These are phyloP conservation scores for Phytophthora ramorum DNA, from an alignment of 352 stramenopile genomes.

Conservation along the genomic window DNA sequence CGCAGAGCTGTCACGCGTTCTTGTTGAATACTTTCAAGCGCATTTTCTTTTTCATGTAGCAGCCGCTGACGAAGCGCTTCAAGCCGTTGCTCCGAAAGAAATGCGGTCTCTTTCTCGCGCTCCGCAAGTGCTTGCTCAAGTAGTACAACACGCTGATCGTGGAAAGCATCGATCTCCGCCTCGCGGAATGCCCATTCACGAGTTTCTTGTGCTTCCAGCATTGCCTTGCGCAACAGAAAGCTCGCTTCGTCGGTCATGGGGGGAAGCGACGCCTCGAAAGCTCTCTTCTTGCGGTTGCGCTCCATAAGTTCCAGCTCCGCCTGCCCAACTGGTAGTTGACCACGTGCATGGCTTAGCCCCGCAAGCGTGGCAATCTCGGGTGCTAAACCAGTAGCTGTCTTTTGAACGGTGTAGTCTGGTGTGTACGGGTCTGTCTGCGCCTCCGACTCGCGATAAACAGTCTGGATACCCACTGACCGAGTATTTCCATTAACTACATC, in stretches of 20 bases:
- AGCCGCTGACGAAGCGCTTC: slow-evolving; percentile 86
- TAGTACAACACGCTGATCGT: slow-evolving; percentile 79
- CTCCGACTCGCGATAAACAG: slow-evolving; percentile 93
- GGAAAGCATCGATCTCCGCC: slow-evolving; percentile 88
- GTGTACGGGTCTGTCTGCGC: slow-evolving; percentile 95
- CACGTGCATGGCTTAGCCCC: slow-evolving; percentile 66
- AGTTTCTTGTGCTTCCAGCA: slow-evolving; percentile 94
- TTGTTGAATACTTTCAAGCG: slow-evolving; percentile 82
- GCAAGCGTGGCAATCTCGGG: slow-evolving; percentile 90
- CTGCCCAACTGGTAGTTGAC: slow-evolving; percentile 78
- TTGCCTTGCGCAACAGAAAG: slow-evolving; percentile 89
- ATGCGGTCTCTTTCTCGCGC: slow-evolving; percentile 90
- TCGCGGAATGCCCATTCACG: slow-evolving; percentile 90
- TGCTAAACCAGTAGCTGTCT: slow-evolving; percentile 45
- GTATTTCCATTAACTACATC: slow-evolving; percentile 51
- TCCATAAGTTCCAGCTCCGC: slow-evolving; percentile 93
- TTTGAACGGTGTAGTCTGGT: slow-evolving; percentile 90
- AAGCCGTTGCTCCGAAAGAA: slow-evolving; percentile 92
- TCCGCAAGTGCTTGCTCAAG: slow-evolving; percentile 87
- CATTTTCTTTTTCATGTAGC: slow-evolving; percentile 80
- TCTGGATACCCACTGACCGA: slow-evolving; percentile 89
- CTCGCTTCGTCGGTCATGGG: slow-evolving; percentile 95
- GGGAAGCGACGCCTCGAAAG: slow-evolving; percentile 88
- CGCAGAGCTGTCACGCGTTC: slow-evolving; percentile 89
- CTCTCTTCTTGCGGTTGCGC: slow-evolving; percentile 84